Evolutionary conservation across 1,284 basidiomycete species (phyloP).

Genomic region (Sphagnurus paluster): DNA sequence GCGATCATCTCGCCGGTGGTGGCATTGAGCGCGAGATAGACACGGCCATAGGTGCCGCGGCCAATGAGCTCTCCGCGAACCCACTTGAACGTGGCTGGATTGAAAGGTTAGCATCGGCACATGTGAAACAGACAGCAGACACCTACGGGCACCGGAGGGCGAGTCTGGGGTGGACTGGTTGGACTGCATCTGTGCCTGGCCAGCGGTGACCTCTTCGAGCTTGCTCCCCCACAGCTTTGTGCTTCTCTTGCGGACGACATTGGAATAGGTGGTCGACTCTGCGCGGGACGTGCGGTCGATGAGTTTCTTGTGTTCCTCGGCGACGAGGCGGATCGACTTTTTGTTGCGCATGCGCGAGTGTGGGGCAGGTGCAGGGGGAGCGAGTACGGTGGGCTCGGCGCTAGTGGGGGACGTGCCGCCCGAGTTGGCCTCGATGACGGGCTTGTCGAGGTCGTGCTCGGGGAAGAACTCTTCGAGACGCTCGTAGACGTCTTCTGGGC

Average conservation of each 20-base stretch:
- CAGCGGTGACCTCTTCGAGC: slow-evolving; percentile 90
- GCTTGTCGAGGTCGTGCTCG: slow-evolving; percentile 93
- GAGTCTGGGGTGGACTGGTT: slow-evolving; percentile 52
- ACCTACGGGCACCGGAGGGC: slow-evolving; percentile 61
- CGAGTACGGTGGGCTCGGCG: slow-evolving; percentile 52
- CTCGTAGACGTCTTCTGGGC: slow-evolving; percentile 92
- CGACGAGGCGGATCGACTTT: slow-evolving; percentile 93
- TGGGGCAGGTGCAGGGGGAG: slow-evolving; percentile 34
- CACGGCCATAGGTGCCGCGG: slow-evolving; percentile 94
- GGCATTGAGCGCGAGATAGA: slow-evolving; percentile 96
- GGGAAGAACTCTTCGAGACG: slow-evolving; percentile 96
- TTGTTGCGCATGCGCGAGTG: slow-evolving; percentile 50
- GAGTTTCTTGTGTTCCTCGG: slow-evolving; percentile 75
- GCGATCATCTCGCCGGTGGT: slow-evolving; percentile 99
- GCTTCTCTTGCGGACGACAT: slow-evolving; percentile 74
- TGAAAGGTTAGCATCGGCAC: slow-evolving; percentile 18
- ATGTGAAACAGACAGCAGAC: slow-evolving; percentile 28
- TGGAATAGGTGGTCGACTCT: slow-evolving; percentile 45
- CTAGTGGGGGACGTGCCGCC: slow-evolving; percentile 78
- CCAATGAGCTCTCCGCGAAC: slow-evolving; percentile 97
- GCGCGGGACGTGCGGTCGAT: slow-evolving; percentile 59
- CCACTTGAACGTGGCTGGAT: slow-evolving; percentile 92
- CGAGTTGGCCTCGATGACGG: slow-evolving; percentile 84
- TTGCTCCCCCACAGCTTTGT: slow-evolving; percentile 97
- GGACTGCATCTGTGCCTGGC: slow-evolving; percentile 49